Conservation (phyloP, 2,329 filamentous ascomycete genomes). For the Laburnicola sp. region DNA sequence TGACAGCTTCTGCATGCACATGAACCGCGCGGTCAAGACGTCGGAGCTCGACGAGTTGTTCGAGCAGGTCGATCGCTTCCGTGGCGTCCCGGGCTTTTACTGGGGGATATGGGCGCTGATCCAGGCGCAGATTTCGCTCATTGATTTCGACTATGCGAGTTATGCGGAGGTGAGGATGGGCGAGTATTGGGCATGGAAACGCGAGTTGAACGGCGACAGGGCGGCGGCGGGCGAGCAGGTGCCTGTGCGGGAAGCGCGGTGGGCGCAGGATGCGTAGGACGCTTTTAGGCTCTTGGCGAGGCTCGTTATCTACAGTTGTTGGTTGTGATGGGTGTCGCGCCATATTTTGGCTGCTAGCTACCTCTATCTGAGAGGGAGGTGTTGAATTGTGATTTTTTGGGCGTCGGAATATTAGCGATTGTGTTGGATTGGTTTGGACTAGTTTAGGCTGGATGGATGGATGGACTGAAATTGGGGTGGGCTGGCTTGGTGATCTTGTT, state of each 20-base stretch:
- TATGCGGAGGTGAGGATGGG: slow-evolving; percentile 85
- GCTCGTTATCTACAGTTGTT: background rate
- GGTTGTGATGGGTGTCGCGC: background rate
- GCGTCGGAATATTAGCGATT: no score
- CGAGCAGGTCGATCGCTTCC: slow-evolving; percentile 81
- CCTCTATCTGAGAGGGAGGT: no score
- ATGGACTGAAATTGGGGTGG: no score
- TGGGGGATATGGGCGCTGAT: slow-evolving; percentile 96
- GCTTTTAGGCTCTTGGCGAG: background rate
- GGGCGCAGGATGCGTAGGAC: slow-evolving; percentile 62
- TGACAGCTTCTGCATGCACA: slow-evolving; percentile 62
- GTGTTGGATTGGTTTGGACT: no score
- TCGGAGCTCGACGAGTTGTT: slow-evolving; percentile 70
- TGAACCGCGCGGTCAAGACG: slow-evolving; percentile 47
- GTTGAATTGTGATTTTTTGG: no score
- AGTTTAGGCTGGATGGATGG: no score
- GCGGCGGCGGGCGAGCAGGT: slow-evolving; percentile 58
- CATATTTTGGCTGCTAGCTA: no score
- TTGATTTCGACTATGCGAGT: slow-evolving; percentile 93
- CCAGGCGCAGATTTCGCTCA: slow-evolving; percentile 89
- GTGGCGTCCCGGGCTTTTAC: slow-evolving; percentile 86
- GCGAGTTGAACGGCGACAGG: slow-evolving; percentile 68
- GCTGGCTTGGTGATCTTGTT: no score
- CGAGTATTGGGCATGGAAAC: slow-evolving; percentile 93
- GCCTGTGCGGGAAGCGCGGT: slow-evolving; percentile 76